Evolutionary conservation across 2,329 filamentous ascomycete genomes (phyloP), one percentile per base, ranked within the genome.

Genomic region (Hymenoscyphus fructigenus): DNA sequence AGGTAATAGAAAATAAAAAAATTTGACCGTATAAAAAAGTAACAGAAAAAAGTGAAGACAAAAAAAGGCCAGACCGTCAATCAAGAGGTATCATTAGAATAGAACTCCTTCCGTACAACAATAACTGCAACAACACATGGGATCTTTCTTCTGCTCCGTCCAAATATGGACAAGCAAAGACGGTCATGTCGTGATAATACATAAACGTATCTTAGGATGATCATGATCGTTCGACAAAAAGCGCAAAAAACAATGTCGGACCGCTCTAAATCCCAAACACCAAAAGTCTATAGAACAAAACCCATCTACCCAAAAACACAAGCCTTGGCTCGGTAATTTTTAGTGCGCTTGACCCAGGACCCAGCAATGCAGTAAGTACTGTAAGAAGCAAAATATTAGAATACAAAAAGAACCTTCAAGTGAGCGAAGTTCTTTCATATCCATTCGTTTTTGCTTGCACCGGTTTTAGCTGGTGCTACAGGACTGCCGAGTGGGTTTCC

Each of bases 21-120:
- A 41, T 14, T 20, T 17, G 57, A 26, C 14, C 23, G 15, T 15
- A n/a, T 36, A 34, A 23, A 34, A n/a, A 58, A n/a, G 7, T 10
- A 38, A 15, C 29, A 58, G 23, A 34, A 59, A 47, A 47, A 50
- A 28, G 44, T 38, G 47, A 55, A n/a, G 14, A 26, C 10, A 26
- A 59, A 55, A 60, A 63, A 38, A 59, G n/a, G 56, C 44, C 41
- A 63, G 38, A 59, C 62, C 62, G 28, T 59, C 60, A 62, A 62
- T 57, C 59, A 59, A 65, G 60, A 60, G 44, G 56, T 62, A 62
- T 65, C 59, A 65, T 60, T 59, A 65, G 60, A 65, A 62, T 62
- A 20, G 60, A 62, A 65, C 41, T 47, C 41, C 41, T 47, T 47
- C 41, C 41, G 23, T 14, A 53, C 58, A 36, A 26, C 57, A 59